These are phyloP conservation scores for Candida boidinii DNA, from an alignment of 805 yeast species.

Conservation along the genomic window DNA sequence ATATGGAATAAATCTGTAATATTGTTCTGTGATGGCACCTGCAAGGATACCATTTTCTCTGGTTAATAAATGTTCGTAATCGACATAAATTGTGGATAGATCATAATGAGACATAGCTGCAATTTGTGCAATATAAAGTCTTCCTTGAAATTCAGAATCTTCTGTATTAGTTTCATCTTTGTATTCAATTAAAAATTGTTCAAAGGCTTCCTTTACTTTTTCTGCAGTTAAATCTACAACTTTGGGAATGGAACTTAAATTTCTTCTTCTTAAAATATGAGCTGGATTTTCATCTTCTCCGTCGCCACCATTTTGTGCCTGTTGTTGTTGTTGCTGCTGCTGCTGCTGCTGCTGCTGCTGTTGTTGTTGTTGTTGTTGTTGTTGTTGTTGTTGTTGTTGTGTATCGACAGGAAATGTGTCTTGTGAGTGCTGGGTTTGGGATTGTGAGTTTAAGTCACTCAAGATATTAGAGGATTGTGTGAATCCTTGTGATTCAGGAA, in stretches of 20 bases:
- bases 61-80: constrained; percentile 67
- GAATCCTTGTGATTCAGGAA: constrained; percentile 17
- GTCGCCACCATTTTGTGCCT: constrained; percentile 3
- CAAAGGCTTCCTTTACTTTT: constrained; percentile 86
- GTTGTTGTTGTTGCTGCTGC: constrained; percentile 6
- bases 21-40: constrained; percentile 82
- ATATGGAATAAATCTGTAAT: constrained; percentile 86
- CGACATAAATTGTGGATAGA: constrained; percentile 71
- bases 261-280: constrained; percentile 36
- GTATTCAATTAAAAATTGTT: constrained; percentile 68
- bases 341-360: constrained; percentile 2
- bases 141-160: constrained; percentile 39
- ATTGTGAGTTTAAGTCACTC: constrained; percentile 15
- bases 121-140: constrained; percentile 68
- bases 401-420: constrained; percentile 8
- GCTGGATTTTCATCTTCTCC: constrained; percentile 20
- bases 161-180: constrained; percentile 28
- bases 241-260: constrained; percentile 65
- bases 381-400: constrained; percentile 3
- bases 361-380: constrained; percentile 6
- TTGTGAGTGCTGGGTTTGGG: neutral
- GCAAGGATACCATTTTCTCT: constrained; percentile 85
- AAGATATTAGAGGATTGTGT: constrained; percentile 16
- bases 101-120: constrained; percentile 74
- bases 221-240: constrained; percentile 91